These are phyloP conservation scores for Hansenula sp. DNA, from an alignment of 1,139 yeast species.

Conservation along the genomic window DNA sequence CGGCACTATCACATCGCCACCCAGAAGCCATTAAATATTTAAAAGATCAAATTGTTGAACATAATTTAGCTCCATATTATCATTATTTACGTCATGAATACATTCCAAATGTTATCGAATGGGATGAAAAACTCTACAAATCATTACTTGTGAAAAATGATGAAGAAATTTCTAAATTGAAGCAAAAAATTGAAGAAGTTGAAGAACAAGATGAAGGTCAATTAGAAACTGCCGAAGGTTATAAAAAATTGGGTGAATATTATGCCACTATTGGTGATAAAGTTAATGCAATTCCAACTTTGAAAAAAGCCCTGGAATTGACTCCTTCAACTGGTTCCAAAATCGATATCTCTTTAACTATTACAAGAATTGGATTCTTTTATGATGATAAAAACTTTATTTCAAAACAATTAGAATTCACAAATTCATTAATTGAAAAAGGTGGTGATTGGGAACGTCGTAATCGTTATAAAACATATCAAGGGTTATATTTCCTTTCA, in stretches of 20 bases:
- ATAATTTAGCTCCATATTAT: constrained; percentile 84
- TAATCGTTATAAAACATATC: constrained; percentile 87
- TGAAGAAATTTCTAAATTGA: constrained; percentile 50
- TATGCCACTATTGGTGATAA: constrained; percentile 83
- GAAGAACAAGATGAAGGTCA: constrained; percentile 91
- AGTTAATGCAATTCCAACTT: constrained; percentile 65
- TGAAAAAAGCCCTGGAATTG: constrained; percentile 71
- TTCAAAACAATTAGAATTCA: constrained; percentile 70
- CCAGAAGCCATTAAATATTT: constrained; percentile 45
- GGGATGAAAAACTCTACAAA: constrained; percentile 58
- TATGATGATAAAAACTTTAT: constrained; percentile 73
- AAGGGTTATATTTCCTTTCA: constrained; percentile 80
- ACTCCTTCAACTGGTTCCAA: constrained; percentile 88
- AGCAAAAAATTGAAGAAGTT: constrained; percentile 64
- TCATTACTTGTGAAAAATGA: constrained; percentile 51
- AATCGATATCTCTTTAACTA: constrained; percentile 79
- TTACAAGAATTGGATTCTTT: constrained; percentile 84
- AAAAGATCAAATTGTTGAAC: constrained; percentile 48
- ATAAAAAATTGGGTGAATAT: constrained; percentile 82
- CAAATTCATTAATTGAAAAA: constrained; percentile 74
- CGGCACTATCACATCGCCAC: constrained; percentile 34
- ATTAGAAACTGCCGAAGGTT: constrained; percentile 71
- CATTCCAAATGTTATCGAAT: constrained; percentile 32
- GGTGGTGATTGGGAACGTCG: constrained; percentile 99
- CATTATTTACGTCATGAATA: constrained; percentile 57